phyloP scores from a whole-genome alignment of 106 monocot genomes.

The Dendrobium catenatum region DNA sequence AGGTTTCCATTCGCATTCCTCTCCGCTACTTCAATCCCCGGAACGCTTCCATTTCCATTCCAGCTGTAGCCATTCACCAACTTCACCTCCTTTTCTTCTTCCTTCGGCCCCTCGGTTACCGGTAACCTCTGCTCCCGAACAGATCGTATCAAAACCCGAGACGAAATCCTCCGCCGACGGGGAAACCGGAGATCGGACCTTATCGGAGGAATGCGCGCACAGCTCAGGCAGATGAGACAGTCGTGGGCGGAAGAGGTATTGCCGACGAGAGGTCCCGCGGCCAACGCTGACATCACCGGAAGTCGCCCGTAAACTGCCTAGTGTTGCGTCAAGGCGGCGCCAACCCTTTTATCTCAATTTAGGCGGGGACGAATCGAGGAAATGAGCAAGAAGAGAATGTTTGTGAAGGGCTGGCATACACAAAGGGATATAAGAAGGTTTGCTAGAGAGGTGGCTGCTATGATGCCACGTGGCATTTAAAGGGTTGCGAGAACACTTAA shows the following conservation, averaged over 20 bases:
- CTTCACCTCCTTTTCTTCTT: conserved; percentile 21
- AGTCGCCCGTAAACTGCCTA: neutral
- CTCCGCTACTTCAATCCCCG: conserved; percentile 3
- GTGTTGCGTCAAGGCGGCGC: neutral
- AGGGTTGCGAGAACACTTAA: too few relatives aligned
- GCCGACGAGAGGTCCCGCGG: neutral
- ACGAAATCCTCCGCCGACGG: neutral
- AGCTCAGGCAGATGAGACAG: neutral
- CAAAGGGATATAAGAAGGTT: neutral
- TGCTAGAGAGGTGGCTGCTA: neutral
- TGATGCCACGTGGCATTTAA: neutral
- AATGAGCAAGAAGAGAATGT: neutral
- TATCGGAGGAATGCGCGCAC: neutral
- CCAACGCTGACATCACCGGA: neutral
- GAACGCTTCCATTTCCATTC: conserved; percentile 39
- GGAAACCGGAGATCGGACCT: neutral
- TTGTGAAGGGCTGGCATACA: neutral
- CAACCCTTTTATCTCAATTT: neutral
- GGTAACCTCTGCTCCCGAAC: conserved; percentile 13
- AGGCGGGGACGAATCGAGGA: neutral
- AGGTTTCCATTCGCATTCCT: conserved; percentile 18
- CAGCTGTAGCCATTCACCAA: conserved; percentile 14
- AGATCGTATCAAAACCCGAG: conserved; percentile 7
- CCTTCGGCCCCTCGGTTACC: conserved; percentile 1
- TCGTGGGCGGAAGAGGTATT: neutral